phyloP scores from a whole-genome alignment of 345 rosid genomes.

The Erodium maritimum region DNA sequence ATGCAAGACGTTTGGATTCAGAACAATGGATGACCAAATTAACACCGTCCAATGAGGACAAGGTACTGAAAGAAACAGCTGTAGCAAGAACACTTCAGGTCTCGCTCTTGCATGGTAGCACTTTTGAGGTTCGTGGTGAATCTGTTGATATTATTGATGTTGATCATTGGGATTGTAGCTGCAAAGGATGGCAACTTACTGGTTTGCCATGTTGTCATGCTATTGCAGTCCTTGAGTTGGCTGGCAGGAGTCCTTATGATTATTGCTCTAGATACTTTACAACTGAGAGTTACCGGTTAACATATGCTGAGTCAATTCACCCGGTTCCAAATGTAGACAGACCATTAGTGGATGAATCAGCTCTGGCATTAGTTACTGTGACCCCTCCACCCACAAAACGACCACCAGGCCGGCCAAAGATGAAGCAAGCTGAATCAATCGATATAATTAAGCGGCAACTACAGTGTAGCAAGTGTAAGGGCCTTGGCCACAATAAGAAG shows the following conservation, averaged over 20 bases:
- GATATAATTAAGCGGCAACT: conserved; percentile 73
- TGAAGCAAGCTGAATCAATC: conserved; percentile 45
- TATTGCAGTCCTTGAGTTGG: conserved; percentile 46
- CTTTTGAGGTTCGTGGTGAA: conserved; percentile 66
- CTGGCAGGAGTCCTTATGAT: conserved; percentile 57
- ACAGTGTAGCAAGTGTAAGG: conserved; percentile 97
- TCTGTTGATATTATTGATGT: conserved; percentile 46
- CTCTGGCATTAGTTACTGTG: conserved; percentile 32
- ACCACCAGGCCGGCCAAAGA: conserved; percentile 75
- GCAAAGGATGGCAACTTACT: conserved; percentile 62
- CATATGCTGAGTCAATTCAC: conserved; percentile 58
- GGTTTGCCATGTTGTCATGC: conserved; percentile 89
- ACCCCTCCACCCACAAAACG: conserved; percentile 87
- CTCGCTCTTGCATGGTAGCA: conserved; percentile 29
- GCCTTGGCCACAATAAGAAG: conserved; percentile 89
- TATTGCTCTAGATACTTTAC: conserved; percentile 67
- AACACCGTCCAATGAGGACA: conserved; percentile 74
- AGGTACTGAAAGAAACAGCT: conserved; percentile 45
- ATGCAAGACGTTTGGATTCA: conserved; percentile 53
- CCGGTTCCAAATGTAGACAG: conserved; percentile 74
- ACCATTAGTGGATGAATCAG: conserved; percentile 30
- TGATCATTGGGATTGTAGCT: conserved; percentile 63
- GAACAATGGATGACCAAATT: conserved; percentile 57
- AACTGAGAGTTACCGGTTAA: conserved; percentile 34
- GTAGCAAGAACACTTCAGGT: conserved; percentile 42